Evolutionary conservation across 75 land plant species (phyloP).

Genomic region (Pinus taeda): DNA sequence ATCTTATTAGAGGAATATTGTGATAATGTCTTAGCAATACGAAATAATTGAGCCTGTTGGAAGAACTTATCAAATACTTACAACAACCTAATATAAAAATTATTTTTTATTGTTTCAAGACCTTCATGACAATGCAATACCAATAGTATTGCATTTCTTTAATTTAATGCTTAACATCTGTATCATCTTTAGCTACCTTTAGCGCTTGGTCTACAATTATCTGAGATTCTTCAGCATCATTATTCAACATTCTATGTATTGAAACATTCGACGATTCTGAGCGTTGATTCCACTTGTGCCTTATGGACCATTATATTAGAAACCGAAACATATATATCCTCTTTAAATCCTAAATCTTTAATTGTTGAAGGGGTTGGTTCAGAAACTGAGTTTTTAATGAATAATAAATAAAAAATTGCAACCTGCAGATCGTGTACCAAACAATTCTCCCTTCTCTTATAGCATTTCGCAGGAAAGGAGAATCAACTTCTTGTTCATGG

Average conservation of each 20-base stretch:
- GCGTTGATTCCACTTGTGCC: too few species aligned
- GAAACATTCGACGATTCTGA: conserved; percentile 35
- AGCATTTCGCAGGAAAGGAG: too few species aligned
- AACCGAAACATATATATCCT: too few species aligned
- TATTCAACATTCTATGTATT: conserved; percentile 39
- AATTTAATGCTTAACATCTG: conserved; percentile 46
- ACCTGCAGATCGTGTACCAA: too few species aligned
- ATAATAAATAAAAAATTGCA: too few species aligned
- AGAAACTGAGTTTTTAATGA: too few species aligned
- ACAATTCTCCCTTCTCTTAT: too few species aligned
- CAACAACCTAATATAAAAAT: conserved; percentile 5
- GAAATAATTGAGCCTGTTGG: conserved; percentile 18
- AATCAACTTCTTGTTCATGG: too few species aligned
- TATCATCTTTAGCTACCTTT: conserved; percentile 30
- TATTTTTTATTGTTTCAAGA: conserved; percentile 7
- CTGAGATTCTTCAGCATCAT: conserved; percentile 37
- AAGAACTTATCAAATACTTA: conserved; percentile 41
- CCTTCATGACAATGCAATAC: conserved; percentile 11
- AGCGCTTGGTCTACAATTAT: conserved; percentile 49
- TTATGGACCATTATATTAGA: too few species aligned
- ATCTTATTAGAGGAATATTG: conserved; percentile 43
- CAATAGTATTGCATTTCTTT: conserved; percentile 47
- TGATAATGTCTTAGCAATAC: conserved; percentile 37
- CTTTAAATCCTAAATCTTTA: too few species aligned
- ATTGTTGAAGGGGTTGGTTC: too few species aligned